Evolutionary conservation across 345 rosid genomes (phyloP).

Genomic region (Eucalyptus regnans): DNA sequence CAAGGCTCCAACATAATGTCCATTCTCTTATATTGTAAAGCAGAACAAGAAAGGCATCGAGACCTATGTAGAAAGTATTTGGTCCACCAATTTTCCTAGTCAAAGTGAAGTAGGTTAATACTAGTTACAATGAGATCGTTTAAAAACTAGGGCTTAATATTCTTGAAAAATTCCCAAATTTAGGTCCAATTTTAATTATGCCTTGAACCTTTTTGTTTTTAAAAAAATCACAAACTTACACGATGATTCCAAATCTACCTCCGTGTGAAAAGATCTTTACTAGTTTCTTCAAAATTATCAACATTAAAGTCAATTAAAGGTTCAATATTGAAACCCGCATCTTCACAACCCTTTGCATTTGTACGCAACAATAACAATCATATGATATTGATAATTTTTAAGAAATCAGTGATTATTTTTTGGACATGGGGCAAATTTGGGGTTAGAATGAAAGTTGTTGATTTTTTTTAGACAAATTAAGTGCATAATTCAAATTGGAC

Average conservation of each 20-base stretch:
- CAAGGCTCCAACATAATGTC: background rate
- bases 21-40: background rate
- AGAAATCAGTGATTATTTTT: background rate
- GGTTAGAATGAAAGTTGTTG: background rate
- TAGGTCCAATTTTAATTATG: background rate
- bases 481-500: background rate
- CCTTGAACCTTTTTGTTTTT: background rate
- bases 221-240: background rate
- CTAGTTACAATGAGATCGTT: background rate
- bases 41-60: background rate
- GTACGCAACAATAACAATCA: background rate
- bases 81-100: background rate
- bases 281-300: background rate
- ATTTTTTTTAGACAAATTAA: background rate
- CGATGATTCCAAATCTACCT: background rate
- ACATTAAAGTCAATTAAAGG: background rate
- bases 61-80: background rate
- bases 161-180: background rate
- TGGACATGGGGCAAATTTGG: background rate
- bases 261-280: background rate
- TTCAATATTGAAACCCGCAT: background rate
- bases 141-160: background rate
- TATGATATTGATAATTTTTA: background rate
- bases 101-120: background rate
- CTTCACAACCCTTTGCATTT: background rate